Evolutionary conservation across 768 basidiomycete species (phyloP).

Genomic region (Crassisporium funariophilum): DNA sequence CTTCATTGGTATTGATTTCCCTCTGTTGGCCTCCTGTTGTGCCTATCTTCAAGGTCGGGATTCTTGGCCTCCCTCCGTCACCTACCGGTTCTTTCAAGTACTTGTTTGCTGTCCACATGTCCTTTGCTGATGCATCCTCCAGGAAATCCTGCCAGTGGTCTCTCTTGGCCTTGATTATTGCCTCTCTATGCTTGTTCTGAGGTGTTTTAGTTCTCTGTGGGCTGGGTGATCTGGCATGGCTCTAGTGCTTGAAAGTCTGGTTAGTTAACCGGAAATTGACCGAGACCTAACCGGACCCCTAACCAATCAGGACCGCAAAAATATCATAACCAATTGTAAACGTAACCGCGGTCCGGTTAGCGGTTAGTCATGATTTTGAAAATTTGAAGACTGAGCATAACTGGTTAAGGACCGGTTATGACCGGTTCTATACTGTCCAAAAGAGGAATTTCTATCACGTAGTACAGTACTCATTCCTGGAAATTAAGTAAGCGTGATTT

Average conservation of each 20-base stretch:
- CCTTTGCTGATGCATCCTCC: constrained; percentile 10
- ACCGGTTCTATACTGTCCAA: too few relatives aligned
- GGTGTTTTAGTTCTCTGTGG: constrained; percentile 15
- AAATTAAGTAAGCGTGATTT: too few relatives aligned
- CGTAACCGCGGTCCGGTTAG: too few relatives aligned
- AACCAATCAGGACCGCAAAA: too few relatives aligned
- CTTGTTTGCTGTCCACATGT: constrained; percentile 26
- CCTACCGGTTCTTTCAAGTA: constrained; percentile 18
- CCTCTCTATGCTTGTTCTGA: constrained; percentile 17
- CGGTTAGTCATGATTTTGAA: too few relatives aligned
- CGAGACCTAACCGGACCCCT: too few relatives aligned
- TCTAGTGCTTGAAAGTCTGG: background rate
- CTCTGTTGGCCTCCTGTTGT: background rate
- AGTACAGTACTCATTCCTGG: too few relatives aligned
- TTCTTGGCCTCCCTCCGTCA: constrained; percentile 28
- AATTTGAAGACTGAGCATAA: too few relatives aligned
- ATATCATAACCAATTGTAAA: too few relatives aligned
- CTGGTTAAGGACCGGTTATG: too few relatives aligned
- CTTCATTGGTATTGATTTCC: constrained; percentile 21
- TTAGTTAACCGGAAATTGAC: too few relatives aligned
- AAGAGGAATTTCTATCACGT: too few relatives aligned
- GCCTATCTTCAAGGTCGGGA: constrained; percentile 23
- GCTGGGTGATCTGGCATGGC: constrained; percentile 20
- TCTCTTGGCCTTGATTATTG: constrained; percentile 21
- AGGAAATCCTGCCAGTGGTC: constrained; percentile 32